Percentiles rank a stretch among this genome's conserved stretches.
Evolutionary conservation across 208 protist species (phyloP).

Genomic region (Trypanosoma grayi): DNA sequence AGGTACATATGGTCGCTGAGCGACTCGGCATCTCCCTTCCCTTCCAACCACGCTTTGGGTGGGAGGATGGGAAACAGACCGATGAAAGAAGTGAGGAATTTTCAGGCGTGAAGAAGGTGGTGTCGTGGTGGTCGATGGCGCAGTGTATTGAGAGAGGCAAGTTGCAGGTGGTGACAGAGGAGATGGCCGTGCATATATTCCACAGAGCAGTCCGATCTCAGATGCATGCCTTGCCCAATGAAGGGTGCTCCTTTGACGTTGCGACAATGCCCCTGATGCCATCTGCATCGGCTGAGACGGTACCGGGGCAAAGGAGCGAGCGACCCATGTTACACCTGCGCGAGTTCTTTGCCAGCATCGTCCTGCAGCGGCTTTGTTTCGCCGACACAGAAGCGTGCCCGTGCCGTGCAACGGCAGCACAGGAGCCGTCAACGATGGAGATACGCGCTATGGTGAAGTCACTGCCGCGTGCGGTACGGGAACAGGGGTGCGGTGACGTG

Average conservation of each 20-base stretch:
- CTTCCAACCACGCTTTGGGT: background rate
- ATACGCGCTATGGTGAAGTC: constrained; percentile 38
- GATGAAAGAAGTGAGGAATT: background rate
- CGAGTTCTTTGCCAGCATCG: constrained; percentile 17
- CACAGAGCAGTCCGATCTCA: too few species aligned
- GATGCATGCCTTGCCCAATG: background rate
- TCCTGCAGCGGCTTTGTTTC: constrained; percentile 5
- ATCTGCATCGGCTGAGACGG: too few species aligned
- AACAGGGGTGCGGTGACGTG: constrained; percentile 17
- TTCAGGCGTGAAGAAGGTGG: background rate
- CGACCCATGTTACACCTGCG: constrained; percentile 11
- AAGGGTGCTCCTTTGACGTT: too few species aligned
- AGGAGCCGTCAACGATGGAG: constrained; percentile 39
- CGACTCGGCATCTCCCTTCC: constrained; percentile 9
- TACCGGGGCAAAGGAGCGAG: background rate
- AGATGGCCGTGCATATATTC: too few species aligned
- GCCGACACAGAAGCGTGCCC: background rate
- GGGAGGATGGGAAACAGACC: background rate
- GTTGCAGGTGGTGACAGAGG: background rate
- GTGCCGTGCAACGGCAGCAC: background rate
- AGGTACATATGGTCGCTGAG: background rate
- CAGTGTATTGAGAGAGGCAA: background rate
- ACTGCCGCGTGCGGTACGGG: constrained; percentile 31
- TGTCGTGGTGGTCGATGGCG: background rate
- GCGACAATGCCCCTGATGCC: too few species aligned